phyloP scores from a whole-genome alignment of 2,329 filamentous ascomycete species.

The Rugonectria rugulosa region DNA sequence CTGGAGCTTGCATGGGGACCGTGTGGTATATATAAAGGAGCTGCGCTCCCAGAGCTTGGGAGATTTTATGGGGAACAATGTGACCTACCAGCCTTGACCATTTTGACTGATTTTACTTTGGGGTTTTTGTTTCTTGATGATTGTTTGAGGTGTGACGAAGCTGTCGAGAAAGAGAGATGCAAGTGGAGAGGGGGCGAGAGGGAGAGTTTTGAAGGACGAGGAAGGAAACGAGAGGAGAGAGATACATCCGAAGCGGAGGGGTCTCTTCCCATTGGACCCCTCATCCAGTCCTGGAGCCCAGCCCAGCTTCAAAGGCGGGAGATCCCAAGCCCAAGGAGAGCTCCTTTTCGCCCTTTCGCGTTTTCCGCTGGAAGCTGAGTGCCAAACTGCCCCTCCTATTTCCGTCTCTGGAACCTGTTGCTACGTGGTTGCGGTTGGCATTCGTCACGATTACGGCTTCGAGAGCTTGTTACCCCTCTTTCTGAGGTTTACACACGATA shows the following conservation, averaged over 20 bases:
- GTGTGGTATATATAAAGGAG: slow-evolving; percentile 37
- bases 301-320: neutral
- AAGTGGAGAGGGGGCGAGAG: slow-evolving; percentile 35
- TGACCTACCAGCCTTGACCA: slow-evolving; percentile 94
- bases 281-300: slow-evolving; percentile 24
- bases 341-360: slow-evolving; percentile 9
- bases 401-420: neutral
- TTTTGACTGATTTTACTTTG: slow-evolving; percentile 69
- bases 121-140: slow-evolving; percentile 34
- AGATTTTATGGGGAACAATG: slow-evolving; percentile 8
- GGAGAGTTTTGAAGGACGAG: slow-evolving; percentile 36
- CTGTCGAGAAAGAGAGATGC: slow-evolving; percentile 28
- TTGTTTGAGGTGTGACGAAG: slow-evolving; percentile 26
- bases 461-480: slow-evolving; percentile 6
- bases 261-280: slow-evolving; percentile 29
- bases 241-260: slow-evolving; percentile 25
- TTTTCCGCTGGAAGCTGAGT: neutral
- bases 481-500: neutral
- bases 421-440: neutral
- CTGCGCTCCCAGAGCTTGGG: slow-evolving; percentile 25
- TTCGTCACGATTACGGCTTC: neutral
- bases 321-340: neutral
- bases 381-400: slow-evolving; percentile 10
- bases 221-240: slow-evolving; percentile 3
- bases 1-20: slow-evolving; percentile 22